These are phyloP conservation scores for Fusarium equiseti DNA, from an alignment of 2,329 filamentous ascomycete genomes.

Conservation along the genomic window DNA sequence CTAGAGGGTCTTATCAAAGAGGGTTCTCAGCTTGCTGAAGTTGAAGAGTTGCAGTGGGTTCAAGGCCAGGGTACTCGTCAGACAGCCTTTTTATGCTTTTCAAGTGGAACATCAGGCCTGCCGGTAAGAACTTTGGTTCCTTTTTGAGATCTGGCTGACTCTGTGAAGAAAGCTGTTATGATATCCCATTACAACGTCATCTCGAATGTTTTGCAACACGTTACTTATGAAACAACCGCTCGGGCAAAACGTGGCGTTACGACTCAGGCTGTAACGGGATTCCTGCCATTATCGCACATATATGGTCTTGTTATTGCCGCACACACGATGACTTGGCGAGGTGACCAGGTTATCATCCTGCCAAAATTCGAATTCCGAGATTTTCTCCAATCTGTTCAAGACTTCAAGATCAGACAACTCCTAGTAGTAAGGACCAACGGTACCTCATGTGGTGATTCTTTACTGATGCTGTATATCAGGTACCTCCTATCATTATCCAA, in stretches of 20 bases:
- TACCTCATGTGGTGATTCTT: fast-evolving
- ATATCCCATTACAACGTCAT: constrained; percentile 85
- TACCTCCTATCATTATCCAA: constrained; percentile 27
- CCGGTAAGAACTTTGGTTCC: constrained; percentile 61
- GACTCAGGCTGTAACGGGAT: constrained; percentile 67
- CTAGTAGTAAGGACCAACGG: not conserved
- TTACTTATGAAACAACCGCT: constrained; percentile 55
- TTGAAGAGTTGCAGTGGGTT: constrained; percentile 66
- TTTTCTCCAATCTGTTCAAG: constrained; percentile 58
- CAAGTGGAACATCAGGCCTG: constrained; percentile 81
- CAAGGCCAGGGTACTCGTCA: constrained; percentile 74
- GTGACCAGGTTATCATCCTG: constrained; percentile 79
- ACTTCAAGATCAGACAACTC: constrained; percentile 28
- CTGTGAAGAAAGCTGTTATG: constrained; percentile 80
- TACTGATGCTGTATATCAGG: not conserved
- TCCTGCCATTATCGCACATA: constrained; percentile 85
- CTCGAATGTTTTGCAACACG: constrained; percentile 76
- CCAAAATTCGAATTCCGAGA: constrained; percentile 79
- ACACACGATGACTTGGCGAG: constrained; percentile 74
- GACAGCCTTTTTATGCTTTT: constrained; percentile 82
- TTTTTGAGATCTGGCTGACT: not conserved
- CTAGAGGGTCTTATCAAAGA: constrained; percentile 73
- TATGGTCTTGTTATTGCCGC: constrained; percentile 80
- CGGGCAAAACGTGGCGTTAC: constrained; percentile 52
- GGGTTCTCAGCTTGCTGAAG: constrained; percentile 66